A percentile compares a stretch with the other conserved stretches of the same genome.
phyloP scores from a whole-genome alignment of 2,329 filamentous ascomycete genomes.

The Colletotrichum endophyticum region DNA sequence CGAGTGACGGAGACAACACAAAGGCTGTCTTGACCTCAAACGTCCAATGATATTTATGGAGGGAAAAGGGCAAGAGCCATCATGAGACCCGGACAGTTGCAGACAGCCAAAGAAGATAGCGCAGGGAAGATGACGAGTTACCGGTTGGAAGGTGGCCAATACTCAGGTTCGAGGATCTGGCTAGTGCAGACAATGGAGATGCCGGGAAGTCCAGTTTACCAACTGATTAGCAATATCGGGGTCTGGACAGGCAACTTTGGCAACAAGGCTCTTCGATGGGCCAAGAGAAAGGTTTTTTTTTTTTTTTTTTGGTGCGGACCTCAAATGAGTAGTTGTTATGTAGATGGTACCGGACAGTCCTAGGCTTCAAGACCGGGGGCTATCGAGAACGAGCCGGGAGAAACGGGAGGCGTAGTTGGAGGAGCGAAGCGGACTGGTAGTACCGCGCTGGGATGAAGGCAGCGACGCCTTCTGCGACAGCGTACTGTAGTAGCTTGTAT shows the following conservation, averaged over 20 bases:
- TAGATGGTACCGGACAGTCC: not conserved
- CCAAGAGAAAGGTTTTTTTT: not conserved
- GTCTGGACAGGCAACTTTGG: not conserved
- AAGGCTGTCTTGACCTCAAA: not conserved
- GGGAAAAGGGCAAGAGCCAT: not conserved
- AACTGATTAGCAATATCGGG: not conserved
- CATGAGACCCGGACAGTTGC: not conserved
- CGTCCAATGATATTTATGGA: constrained; percentile 11
- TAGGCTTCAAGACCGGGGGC: not conserved
- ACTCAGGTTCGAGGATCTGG: not conserved
- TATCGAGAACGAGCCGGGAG: not conserved
- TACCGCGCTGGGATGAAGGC: not conserved
- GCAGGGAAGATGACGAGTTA: constrained; percentile 3
- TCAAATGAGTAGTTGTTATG: not conserved
- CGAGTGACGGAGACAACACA: not conserved
- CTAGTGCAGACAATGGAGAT: not conserved
- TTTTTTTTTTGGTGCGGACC: not conserved
- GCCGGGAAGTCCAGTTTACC: not conserved
- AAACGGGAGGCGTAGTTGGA: not conserved
- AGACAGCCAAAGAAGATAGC: not conserved
- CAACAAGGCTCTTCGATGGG: not conserved
- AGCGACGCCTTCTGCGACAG: not conserved
- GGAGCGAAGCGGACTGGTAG: not conserved
- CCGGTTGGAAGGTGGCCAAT: constrained; percentile 11
- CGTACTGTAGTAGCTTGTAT: not conserved